Evolutionary conservation across 2,329 filamentous ascomycete species (phyloP), one percentile per base, ranked within the genome.

Genomic region (Xylariales sp.): DNA sequence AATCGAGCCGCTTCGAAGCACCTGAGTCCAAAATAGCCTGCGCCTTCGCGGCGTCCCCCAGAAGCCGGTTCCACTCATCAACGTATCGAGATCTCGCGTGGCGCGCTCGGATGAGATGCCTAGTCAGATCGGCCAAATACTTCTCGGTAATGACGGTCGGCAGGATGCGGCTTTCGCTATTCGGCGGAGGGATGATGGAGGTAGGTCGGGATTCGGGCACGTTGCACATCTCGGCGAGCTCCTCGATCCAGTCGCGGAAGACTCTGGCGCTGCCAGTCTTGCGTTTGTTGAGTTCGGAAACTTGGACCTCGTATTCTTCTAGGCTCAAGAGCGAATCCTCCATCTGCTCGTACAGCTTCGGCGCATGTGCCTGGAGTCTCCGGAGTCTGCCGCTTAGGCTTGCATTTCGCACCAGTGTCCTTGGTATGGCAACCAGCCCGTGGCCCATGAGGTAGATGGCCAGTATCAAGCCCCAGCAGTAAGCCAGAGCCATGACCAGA

Each of bases 361-460:
- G 89, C 5, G 93, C 93, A 44, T 84, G 77, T 7, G 72, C 70
- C 56, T 97, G 89, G 24, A 96, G 69, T 24, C 85, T 74, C 43
- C 82, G 81, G 32, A 98, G 62, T 40, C 83, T 76, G 33, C 78
- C 79, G 47, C 82, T 85, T 31, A 90, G 78, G 55, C 82, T 88
- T 21, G 89, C 84, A 55, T 88, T 85, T 42, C 84, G 80, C 53
- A 93, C 84, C 13, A 98, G 69, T 25, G 78, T 78, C 47, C 91
- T 76, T 1, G 93, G 93, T 40, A 98, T 85, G 2, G 90, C 85
- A 21, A 98, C 93, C 18, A 98, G 72, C 6, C 93, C 93, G 61
- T 98, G 93, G 6, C 93, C 93, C 91, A 98, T 97, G 28, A 98
- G 73, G 55, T 95, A 97, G 45, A 98, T 95, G 31, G 90, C 93